Base-by-base conservation (phyloP, 768 basidiomycete species). In the Suillus brevipes region DNA sequence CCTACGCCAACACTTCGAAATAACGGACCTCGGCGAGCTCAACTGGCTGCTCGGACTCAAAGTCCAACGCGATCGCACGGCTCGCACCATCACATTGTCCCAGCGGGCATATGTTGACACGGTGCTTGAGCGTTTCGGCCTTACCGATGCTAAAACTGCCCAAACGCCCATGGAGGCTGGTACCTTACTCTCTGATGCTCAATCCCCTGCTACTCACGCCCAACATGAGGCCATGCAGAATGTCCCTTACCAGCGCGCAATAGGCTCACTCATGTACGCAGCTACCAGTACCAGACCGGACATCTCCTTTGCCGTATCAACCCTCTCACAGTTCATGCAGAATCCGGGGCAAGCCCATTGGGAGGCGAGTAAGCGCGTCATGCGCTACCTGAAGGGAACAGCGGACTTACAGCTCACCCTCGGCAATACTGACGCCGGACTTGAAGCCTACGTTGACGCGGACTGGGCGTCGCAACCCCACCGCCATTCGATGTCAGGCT, bases 181-280 rank as follows among this genome's bases (percentile, higher is more conserved):
- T n/a, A n/a, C n/a, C 0, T 6, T 7, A 14, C 2, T 16, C 8
- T 59, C 58, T 7, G 36, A n/a, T 0, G 18, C 18, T 4, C 57
- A 64, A 1, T 43, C 8, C 0, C 28, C 28, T 3, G 28, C 28
- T 2, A 28, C 28, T 28, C 28, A 28, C 3, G 28, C 43, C 43
- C 18, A 43, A 6, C 43, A 43, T 2, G 18, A 20, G 8, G 43
- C 45, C 9, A 47, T n/a, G 20, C 20, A 10, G 10, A 9, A 47
- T 1, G 45, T 47, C 6, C 61, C 60, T 43, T 80, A 80, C 58
- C 63, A 70, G 12, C 64, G 73, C n/a, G 73, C 68, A 16, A 65
- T 81, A 23, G 75, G 80, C 0, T 68, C 72, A 0, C 70, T 81
- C 4, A 77, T 77, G 72, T 79, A 80, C 63, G 63, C 69, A 0